Conservation (phyloP, 208 protist species). For the Acanthamoeba triangularis region DNA sequence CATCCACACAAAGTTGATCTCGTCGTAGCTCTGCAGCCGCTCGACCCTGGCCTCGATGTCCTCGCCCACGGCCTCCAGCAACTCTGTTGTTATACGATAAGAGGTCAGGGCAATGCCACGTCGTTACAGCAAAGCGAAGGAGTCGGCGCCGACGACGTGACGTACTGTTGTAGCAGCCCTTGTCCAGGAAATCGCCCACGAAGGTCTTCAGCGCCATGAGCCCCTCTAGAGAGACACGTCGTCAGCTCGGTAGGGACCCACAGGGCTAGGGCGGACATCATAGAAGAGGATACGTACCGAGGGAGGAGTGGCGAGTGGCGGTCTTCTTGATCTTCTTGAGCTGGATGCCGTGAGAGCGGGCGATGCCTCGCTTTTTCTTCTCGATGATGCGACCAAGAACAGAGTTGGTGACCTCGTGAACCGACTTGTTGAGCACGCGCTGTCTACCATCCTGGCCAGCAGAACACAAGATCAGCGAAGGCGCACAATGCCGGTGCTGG, state of each 20-base stretch:
- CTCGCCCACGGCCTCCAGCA: constrained; percentile 39
- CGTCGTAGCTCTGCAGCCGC: constrained; percentile 15
- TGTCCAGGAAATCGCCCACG: constrained; percentile 22
- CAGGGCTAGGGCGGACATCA: not conserved
- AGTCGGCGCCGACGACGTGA: not conserved
- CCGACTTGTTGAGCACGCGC: constrained; percentile 54
- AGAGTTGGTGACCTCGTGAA: constrained; percentile 50
- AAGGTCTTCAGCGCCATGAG: constrained; percentile 38
- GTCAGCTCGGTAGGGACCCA: not conserved
- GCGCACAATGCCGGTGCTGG: too few relatives aligned
- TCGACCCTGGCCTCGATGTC: constrained; percentile 1
- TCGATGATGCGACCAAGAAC: constrained; percentile 36
- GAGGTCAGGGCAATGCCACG: not conserved
- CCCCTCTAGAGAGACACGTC: not conserved
- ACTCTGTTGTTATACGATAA: not conserved
- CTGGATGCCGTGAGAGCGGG: constrained; percentile 34
- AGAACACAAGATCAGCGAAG: not conserved
- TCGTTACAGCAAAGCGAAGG: not conserved
- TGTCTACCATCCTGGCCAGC: constrained; percentile 17
- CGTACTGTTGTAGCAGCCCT: constrained; percentile 69
- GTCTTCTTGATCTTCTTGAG: constrained; percentile 54
- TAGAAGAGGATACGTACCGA: constrained; percentile 26
- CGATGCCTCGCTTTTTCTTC: constrained; percentile 49
- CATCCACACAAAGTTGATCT: constrained; percentile 58
- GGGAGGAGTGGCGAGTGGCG: constrained; percentile 14